Base-by-base conservation (phyloP, 352 stramenopile species). In the Pelagophyceae sp. region DNA sequence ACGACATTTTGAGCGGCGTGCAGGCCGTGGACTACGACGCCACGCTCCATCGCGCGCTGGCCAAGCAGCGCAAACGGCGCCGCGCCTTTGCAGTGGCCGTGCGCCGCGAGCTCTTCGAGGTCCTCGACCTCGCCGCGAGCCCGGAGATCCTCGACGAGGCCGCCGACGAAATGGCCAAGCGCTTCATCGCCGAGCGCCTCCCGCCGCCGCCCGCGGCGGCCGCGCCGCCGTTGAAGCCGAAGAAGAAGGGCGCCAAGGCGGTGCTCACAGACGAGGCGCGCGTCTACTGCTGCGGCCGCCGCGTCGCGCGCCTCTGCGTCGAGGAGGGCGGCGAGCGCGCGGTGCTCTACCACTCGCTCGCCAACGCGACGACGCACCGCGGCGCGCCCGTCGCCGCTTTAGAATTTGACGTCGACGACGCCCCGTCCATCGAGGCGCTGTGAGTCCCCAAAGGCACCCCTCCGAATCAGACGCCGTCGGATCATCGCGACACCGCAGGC, bases 351-450 rank as follows among this genome's bases (percentile, higher is more conserved):
- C 90, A 95, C 77, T 92, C 86, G 78, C 82, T 85, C 58, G 90
- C 93, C 50, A 95, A 95, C 72, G 85, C 85, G 11, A 51, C 86
- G 32, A 83, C 86, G 32, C 90, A 89, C 80, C 86, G 88, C 35
- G 84, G 82, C 32, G 87, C 84, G 72, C 82, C 86, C 45, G 78
- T 91, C 50, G 87, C 81, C 75, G 86, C 88, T 25, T 79, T 95
- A 80, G 89, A 95, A 80, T 95, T 93, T 78, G 90, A 95, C 79
- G 76, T 89, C 15, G 86, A 91, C 74, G 86, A 91, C 78, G 87
- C 85, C 20, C 86, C 85, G 20, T 85, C 89, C 15, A 79, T 95
- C 32, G 90, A 95, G 77, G 80, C n/a, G n/a, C n/a, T n/a, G n/a
- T n/a, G n/a, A n/a, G n/a, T n/a, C n/a, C n/a, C n/a, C n/a, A n/a